Percentiles rank a stretch among this genome's conserved stretches.
Evolutionary conservation across 169 alveolate species (phyloP).

Genomic region (Amoebophrya sp.): DNA sequence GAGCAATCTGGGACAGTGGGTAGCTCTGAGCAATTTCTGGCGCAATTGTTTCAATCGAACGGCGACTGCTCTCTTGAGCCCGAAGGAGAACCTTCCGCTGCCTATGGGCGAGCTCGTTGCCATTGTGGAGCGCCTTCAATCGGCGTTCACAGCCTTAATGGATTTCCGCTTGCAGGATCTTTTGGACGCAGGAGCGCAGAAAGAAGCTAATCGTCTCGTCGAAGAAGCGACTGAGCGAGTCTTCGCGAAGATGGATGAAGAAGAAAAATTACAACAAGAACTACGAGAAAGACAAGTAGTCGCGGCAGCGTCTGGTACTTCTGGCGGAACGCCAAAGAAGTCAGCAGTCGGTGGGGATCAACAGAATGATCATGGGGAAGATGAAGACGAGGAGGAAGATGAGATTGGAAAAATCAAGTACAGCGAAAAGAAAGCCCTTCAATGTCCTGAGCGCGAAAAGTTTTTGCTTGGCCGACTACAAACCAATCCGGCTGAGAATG

Average conservation of each 20-base stretch:
- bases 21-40: background rate
- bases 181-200: background rate
- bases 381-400: no score
- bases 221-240: no score
- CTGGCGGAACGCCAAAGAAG: background rate
- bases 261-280: background rate
- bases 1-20: background rate
- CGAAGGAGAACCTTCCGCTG: background rate
- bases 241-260: no score
- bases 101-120: background rate
- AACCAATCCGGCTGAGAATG: background rate
- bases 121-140: background rate
- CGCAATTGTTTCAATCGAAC: background rate
- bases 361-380: no score
- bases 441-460: no score
- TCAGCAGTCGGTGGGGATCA: no score
- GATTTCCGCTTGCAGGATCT: background rate
- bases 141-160: background rate
- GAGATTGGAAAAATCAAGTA: no score
- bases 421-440: no score
- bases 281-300: background rate
- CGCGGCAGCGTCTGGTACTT: background rate
- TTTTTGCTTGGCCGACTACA: no score
- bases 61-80: background rate
- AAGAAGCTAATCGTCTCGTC: background rate